These are phyloP conservation scores for Vaccinium macrocarpon DNA, from an alignment of 148 eudicot genomes.

Conservation along the genomic window DNA sequence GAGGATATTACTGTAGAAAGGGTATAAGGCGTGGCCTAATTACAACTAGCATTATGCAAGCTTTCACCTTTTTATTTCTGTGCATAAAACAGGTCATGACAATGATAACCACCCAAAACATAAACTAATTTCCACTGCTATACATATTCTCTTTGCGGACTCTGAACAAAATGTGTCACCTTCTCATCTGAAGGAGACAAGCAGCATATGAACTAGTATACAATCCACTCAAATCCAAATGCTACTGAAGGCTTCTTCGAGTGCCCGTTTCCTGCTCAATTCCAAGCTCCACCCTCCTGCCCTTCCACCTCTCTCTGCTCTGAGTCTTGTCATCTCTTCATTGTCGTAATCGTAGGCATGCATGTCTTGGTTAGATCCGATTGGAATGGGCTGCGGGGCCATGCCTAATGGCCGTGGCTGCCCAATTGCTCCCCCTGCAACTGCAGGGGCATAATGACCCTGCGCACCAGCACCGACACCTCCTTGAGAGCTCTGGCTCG, in stretches of 20 bases:
- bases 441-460: constrained; percentile 81
- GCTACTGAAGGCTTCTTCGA: constrained; percentile 90
- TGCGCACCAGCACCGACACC: constrained; percentile 40
- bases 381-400: constrained; percentile 63
- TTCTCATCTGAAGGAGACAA: background rate
- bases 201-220: background rate
- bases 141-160: background rate
- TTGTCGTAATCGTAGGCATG: constrained; percentile 45
- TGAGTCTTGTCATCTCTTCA: constrained; percentile 65
- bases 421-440: constrained; percentile 58
- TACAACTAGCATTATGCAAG: background rate
- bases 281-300: constrained; percentile 93
- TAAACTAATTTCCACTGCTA: background rate
- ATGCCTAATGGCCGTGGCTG: constrained; percentile 79
- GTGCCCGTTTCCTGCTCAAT: constrained; percentile 68
- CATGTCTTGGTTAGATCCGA: constrained; percentile 49
- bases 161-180: background rate
- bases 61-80: background rate
- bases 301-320: constrained; percentile 67
- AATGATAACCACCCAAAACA: background rate
- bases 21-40: background rate
- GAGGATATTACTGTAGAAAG: background rate
- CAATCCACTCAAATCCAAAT: constrained; percentile 55
- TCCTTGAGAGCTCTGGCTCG: constrained; percentile 52
- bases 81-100: background rate